Conservation (phyloP, 768 basidiomycete species). For the Lactarius sanguifluus region DNA sequence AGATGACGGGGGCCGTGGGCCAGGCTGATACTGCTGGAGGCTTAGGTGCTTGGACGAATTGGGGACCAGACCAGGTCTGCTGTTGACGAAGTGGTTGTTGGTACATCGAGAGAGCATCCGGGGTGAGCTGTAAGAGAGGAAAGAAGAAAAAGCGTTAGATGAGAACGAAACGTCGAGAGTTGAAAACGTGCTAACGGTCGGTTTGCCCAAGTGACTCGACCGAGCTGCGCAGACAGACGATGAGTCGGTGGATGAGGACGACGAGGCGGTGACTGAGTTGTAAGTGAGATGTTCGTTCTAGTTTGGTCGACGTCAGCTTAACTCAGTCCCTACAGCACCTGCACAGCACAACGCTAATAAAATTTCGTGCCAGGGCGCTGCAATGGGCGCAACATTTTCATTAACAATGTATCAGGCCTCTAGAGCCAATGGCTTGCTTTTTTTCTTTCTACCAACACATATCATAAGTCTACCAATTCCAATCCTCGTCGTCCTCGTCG, state of each 20-base stretch:
- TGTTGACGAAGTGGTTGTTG: conserved; percentile 21
- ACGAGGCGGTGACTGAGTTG: background rate
- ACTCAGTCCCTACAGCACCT: background rate
- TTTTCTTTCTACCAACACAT: background rate
- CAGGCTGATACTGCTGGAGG: conserved; percentile 21
- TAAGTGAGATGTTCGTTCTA: background rate
- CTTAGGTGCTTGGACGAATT: conserved; percentile 21
- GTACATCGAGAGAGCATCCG: conserved; percentile 27
- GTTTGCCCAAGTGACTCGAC: background rate
- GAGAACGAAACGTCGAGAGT: background rate
- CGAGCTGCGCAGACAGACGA: conserved; percentile 1
- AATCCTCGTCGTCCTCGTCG: conserved; percentile 28
- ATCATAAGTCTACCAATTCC: conserved; percentile 28
- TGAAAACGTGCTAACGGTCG: background rate
- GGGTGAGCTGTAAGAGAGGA: conserved; percentile 6
- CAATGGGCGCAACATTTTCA: background rate
- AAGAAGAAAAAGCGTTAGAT: conserved; percentile 15
- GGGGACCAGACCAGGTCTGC: conserved; percentile 22
- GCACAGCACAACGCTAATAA: background rate
- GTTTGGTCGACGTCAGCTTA: conserved; percentile 3
- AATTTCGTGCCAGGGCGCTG: background rate
- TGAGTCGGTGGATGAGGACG: background rate
- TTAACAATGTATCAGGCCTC: background rate
- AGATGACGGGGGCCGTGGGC: conserved; percentile 26
- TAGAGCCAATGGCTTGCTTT: background rate